phyloP scores from a whole-genome alignment of 345 rosid genomes.

The Kandelia obovata region DNA sequence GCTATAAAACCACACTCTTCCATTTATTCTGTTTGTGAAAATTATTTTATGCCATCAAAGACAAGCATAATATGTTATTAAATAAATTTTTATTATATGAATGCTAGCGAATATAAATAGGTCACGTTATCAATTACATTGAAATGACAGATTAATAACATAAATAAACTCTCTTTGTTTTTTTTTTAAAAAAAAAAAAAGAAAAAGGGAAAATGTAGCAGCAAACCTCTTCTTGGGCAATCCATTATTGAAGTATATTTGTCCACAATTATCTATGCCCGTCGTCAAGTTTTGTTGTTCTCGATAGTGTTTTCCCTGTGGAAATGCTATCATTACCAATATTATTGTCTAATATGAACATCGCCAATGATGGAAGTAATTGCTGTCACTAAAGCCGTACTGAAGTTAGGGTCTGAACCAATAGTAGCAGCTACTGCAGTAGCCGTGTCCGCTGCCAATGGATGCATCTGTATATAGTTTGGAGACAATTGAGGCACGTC shows the following conservation, averaged over 20 bases:
- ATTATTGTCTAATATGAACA: not conserved
- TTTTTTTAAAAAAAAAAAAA: too few relatives aligned
- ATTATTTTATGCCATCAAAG: too few relatives aligned
- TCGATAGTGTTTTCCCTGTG: not conserved
- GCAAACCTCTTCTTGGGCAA: not conserved
- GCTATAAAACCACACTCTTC: too few relatives aligned
- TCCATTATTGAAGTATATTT: not conserved
- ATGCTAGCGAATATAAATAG: too few relatives aligned
- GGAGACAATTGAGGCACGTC: not conserved
- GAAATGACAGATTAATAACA: too few relatives aligned
- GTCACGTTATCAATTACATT: too few relatives aligned
- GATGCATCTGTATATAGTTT: not conserved
- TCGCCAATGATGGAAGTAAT: conserved; percentile 13
- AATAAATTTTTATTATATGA: too few relatives aligned
- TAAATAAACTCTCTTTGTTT: too few relatives aligned
- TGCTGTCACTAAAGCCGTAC: conserved; percentile 12
- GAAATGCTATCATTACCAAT: not conserved
- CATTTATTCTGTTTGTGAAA: too few relatives aligned
- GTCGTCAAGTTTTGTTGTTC: not conserved
- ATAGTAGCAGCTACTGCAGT: not conserved
- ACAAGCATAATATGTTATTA: too few relatives aligned
- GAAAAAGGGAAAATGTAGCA: too few relatives aligned
- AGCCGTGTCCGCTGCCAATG: not conserved
- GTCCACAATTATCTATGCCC: not conserved
- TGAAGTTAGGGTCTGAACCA: conserved; percentile 17